phyloP scores from a whole-genome alignment of 495 filamentous ascomycete genomes.

The Aspergillus saccharolyticus region DNA sequence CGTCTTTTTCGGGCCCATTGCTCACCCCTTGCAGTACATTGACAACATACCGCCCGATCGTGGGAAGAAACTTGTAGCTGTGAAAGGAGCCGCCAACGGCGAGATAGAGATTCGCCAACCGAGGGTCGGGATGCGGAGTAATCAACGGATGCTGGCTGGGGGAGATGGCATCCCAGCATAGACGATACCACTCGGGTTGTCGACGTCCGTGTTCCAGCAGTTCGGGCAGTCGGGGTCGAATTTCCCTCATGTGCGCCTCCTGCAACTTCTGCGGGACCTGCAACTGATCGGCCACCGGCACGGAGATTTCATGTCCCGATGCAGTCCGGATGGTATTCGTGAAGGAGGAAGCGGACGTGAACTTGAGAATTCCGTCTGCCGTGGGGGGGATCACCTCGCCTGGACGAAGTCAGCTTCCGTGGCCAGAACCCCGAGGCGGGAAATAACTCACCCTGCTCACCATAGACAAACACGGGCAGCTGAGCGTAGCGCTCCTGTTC shows the following conservation, averaged over 20 bases:
- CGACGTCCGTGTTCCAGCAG: conserved; percentile 16
- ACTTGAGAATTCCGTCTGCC: conserved; percentile 29
- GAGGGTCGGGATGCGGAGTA: conserved; percentile 34
- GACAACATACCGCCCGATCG: conserved; percentile 52
- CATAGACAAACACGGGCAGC: conserved; percentile 38
- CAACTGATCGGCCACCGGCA: conserved; percentile 21
- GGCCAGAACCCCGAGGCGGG: too few relatives aligned
- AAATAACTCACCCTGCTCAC: conserved; percentile 23
- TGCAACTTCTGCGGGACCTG: conserved; percentile 14
- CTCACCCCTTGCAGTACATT: conserved; percentile 37
- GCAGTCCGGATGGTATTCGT: conserved; percentile 26
- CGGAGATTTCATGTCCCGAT: conserved; percentile 28
- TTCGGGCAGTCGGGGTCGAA: conserved; percentile 19
- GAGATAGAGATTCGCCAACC: conserved; percentile 37
- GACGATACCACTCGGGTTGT: conserved; percentile 21
- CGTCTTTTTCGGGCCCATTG: conserved; percentile 28
- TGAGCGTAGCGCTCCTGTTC: conserved; percentile 26
- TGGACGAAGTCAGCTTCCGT: conserved; percentile 12
- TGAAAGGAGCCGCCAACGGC: conserved; percentile 46
- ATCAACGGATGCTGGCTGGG: conserved; percentile 51
- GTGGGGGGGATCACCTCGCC: conserved; percentile 34
- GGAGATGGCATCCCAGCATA: conserved; percentile 33
- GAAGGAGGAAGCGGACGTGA: conserved; percentile 30
- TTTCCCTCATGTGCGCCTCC: conserved; percentile 4
- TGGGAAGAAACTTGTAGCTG: conserved; percentile 56